Percentiles rank a stretch among this genome's conserved stretches.
Evolutionary conservation across 768 basidiomycete species (phyloP).

Genomic region (Macrolepiota dolichaula): DNA sequence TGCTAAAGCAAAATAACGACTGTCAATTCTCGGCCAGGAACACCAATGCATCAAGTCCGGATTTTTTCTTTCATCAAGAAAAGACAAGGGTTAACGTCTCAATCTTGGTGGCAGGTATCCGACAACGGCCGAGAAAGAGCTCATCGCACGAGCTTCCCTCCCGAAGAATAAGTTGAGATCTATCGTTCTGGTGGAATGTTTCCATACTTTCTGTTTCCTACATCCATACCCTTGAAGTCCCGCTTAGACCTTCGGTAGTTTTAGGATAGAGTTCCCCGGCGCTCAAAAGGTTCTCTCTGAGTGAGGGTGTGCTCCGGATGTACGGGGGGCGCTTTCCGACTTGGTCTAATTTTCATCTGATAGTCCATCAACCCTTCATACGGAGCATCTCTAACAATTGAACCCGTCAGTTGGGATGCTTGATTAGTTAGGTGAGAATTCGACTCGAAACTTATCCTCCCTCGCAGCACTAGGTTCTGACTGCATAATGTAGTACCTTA

Average conservation of each 20-base stretch:
- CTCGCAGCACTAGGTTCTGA: constrained; percentile 35
- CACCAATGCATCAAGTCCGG: no score
- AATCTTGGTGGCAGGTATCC: background rate
- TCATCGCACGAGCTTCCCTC: background rate
- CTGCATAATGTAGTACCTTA: no score
- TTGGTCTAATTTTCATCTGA: constrained; percentile 20
- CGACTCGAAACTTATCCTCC: constrained; percentile 37
- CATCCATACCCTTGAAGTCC: constrained; percentile 18
- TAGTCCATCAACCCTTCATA: constrained; percentile 23
- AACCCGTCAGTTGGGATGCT: no score
- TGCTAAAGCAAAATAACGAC: no score
- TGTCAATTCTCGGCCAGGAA: no score
- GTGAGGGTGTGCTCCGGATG: constrained; percentile 24
- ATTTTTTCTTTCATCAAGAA: no score
- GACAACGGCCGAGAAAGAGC: background rate
- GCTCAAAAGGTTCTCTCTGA: constrained; percentile 16
- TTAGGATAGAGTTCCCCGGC: background rate
- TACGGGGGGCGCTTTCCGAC: constrained; percentile 19
- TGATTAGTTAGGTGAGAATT: constrained; percentile 42
- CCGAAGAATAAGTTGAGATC: constrained; percentile 2
- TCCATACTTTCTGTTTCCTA: constrained; percentile 15
- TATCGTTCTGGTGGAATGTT: constrained; percentile 6
- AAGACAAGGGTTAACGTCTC: no score
- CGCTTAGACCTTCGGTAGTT: constrained; percentile 1
- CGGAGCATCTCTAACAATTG: constrained; percentile 17